phyloP scores from a whole-genome alignment of 2,329 filamentous ascomycete species.

The Exophiala dermatitidis region DNA sequence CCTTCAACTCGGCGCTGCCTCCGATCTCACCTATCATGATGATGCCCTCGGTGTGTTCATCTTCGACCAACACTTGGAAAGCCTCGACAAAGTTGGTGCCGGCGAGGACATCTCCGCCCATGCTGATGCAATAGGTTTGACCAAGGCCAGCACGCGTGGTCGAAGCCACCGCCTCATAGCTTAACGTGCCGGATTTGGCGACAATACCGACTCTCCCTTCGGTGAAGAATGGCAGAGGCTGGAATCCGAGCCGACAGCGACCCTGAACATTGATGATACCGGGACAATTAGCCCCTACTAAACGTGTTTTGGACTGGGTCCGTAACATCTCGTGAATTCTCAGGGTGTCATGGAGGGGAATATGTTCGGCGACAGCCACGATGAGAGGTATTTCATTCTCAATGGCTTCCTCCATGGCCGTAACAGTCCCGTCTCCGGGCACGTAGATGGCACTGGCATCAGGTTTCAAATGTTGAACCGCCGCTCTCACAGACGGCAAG shows the following conservation, averaged over 20 bases:
- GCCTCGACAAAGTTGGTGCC: slow-evolving; percentile 70
- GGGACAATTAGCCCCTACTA: slow-evolving; percentile 74
- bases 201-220: slow-evolving; percentile 66
- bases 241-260: slow-evolving; percentile 66
- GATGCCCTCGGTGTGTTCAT: slow-evolving; percentile 63
- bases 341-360: slow-evolving; percentile 70
- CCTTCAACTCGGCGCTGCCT: slow-evolving; percentile 61
- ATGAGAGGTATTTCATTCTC: slow-evolving; percentile 71
- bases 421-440: slow-evolving; percentile 63
- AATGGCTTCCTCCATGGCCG: slow-evolving; percentile 71
- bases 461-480: slow-evolving; percentile 62
- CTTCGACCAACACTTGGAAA: slow-evolving; percentile 57
- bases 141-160: slow-evolving; percentile 67
- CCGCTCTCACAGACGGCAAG: slow-evolving; percentile 60
- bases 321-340: slow-evolving; percentile 64
- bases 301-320: slow-evolving; percentile 62
- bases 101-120: slow-evolving; percentile 67
- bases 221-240: slow-evolving; percentile 65
- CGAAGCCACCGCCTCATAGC: slow-evolving; percentile 71
- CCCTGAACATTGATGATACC: slow-evolving; percentile 70
- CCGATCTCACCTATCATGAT: slow-evolving; percentile 67
- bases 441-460: slow-evolving; percentile 76
- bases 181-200: slow-evolving; percentile 73
- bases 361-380: slow-evolving; percentile 72
- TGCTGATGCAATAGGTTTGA: slow-evolving; percentile 68